These are phyloP conservation scores for Phytophthora europaea DNA, from an alignment of 352 stramenopile species.

Conservation along the genomic window DNA sequence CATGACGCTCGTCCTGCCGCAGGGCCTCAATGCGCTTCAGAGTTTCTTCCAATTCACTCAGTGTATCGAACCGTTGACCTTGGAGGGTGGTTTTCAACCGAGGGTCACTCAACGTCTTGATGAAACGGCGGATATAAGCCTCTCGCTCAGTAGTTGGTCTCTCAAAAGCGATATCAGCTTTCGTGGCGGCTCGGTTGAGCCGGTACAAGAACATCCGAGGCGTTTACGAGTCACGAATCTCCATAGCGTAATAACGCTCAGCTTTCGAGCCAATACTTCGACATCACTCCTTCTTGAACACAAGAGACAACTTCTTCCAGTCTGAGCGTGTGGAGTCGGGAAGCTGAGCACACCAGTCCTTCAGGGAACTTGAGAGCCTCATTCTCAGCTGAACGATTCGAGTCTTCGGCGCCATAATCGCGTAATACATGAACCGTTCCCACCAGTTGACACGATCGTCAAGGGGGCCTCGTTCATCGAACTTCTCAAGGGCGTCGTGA, in stretches of 20 bases:
- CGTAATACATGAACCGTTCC: slow-evolving; percentile 12
- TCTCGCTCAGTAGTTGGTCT: not conserved
- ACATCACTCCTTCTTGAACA: not conserved
- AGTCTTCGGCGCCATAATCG: not conserved
- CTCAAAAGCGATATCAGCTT: not conserved
- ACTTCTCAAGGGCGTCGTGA: not conserved
- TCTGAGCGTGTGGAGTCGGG: not conserved
- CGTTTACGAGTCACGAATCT: not conserved
- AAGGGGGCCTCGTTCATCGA: not conserved
- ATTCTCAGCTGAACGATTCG: not conserved
- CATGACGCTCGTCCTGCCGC: not conserved
- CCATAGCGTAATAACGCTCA: not conserved
- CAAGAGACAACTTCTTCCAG: not conserved
- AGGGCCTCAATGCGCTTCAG: not conserved
- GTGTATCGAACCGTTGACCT: not conserved
- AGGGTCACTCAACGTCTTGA: not conserved
- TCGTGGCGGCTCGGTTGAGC: not conserved
- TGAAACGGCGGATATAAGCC: not conserved
- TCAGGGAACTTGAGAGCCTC: not conserved
- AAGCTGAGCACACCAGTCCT: not conserved
- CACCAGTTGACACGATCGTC: slow-evolving; percentile 8
- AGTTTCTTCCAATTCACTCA: not conserved
- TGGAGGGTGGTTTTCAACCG: not conserved
- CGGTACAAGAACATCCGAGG: not conserved
- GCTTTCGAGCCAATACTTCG: not conserved